Evolutionary conservation across 2,329 filamentous ascomycete species (phyloP).

Genomic region (Fusarium nisikadoi): DNA sequence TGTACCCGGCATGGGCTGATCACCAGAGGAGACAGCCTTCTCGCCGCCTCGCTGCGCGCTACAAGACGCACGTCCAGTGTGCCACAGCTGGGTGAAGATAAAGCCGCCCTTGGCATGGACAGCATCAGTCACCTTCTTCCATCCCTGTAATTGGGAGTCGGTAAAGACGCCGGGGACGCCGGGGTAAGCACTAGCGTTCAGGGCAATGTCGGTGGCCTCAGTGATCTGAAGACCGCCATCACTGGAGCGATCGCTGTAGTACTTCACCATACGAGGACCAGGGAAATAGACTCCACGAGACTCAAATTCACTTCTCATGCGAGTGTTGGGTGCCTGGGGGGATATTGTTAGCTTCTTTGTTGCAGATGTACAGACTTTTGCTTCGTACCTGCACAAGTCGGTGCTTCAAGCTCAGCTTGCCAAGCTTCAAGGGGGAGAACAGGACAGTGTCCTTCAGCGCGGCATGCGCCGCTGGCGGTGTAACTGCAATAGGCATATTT

Average conservation of each 20-base stretch:
- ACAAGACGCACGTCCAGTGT: conserved; percentile 64
- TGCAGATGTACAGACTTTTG: accelerated
- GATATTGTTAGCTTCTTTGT: background rate
- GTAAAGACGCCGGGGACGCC: conserved; percentile 47
- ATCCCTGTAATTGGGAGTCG: conserved; percentile 44
- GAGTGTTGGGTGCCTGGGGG: conserved; percentile 1
- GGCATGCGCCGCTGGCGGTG: conserved; percentile 30
- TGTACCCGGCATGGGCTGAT: conserved; percentile 58
- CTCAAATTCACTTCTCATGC: conserved; percentile 41
- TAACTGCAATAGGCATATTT: conserved; percentile 30
- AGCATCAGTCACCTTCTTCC: conserved; percentile 43
- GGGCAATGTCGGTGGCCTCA: conserved; percentile 48
- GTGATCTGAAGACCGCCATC: conserved; percentile 46
- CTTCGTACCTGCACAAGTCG: conserved; percentile 49
- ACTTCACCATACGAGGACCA: conserved; percentile 41
- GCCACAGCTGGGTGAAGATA: conserved; percentile 72
- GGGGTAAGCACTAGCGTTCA: conserved; percentile 44
- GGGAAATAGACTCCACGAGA: conserved; percentile 50
- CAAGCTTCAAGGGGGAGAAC: conserved; percentile 50
- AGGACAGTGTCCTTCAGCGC: conserved; percentile 45
- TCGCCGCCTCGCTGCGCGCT: conserved; percentile 40
- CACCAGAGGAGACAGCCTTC: conserved; percentile 39
- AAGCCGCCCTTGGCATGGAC: conserved; percentile 46
- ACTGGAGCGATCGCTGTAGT: conserved; percentile 49
- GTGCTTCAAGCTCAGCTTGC: conserved; percentile 48